phyloP scores from a whole-genome alignment of 2,329 filamentous ascomycete species.

The Fusarium scirpi region DNA sequence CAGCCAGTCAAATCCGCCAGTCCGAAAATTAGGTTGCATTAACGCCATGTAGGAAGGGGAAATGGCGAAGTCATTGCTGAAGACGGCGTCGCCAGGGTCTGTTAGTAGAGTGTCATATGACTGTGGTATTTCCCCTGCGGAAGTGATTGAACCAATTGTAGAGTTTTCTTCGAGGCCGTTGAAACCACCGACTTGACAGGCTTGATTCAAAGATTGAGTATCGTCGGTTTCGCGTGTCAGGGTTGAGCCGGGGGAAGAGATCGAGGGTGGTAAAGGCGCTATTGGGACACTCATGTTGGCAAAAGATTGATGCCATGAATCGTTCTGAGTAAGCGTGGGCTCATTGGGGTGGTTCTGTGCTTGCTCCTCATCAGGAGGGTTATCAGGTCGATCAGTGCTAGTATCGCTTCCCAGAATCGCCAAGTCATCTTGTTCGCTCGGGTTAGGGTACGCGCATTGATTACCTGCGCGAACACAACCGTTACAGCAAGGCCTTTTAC shows the following conservation, averaged over 20 bases:
- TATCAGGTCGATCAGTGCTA: neutral
- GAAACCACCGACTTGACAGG: neutral
- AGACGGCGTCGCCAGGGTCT: neutral
- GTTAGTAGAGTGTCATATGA: neutral
- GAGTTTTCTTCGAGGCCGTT: neutral
- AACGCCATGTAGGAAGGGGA: neutral
- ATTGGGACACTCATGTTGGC: neutral
- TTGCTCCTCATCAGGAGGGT: neutral
- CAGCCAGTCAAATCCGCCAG: neutral
- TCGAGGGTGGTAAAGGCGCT: neutral
- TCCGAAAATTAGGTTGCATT: neutral
- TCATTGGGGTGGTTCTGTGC: accelerated
- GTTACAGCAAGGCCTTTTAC: constrained; percentile 1
- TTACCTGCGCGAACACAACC: accelerated
- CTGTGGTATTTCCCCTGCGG: neutral
- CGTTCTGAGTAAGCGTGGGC: too few species aligned
- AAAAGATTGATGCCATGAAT: neutral
- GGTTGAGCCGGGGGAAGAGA: neutral
- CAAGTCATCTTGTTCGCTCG: neutral
- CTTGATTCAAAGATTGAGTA: neutral
- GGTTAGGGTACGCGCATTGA: neutral
- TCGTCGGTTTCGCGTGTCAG: neutral
- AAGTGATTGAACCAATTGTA: neutral
- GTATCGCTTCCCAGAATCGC: neutral
- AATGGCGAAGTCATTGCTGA: neutral